Conservation (phyloP, 208 protist species). For the Trypanosoma melophagium region DNA sequence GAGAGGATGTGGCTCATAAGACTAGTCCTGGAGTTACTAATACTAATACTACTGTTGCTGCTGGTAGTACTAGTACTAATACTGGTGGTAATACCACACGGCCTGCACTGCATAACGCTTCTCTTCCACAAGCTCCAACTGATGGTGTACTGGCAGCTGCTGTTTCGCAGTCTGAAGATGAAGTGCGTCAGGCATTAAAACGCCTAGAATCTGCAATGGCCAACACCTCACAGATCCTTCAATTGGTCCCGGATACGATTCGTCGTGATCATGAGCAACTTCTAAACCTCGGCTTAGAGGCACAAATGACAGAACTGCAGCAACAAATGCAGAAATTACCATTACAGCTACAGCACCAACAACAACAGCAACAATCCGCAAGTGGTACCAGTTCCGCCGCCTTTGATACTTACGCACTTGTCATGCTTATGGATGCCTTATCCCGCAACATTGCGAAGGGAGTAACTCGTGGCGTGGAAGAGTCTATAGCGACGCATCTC, state of each 20-base stretch:
- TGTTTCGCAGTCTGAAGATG: conserved; percentile 62
- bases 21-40: conserved; percentile 2
- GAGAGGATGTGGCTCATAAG: conserved; percentile 8
- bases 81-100: conserved; percentile 31
- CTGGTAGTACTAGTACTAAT: conserved; percentile 12
- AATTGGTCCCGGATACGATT: conserved; percentile 69
- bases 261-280: conserved; percentile 77
- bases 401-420: conserved; percentile 74
- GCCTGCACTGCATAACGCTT: conserved; percentile 58
- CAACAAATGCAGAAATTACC: conserved; percentile 6
- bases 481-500: conserved; percentile 62
- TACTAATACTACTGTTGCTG: conserved; percentile 13
- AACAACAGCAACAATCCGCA: conserved; percentile 1
- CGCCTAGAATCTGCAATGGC: conserved; percentile 56
- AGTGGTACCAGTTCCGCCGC: conserved; percentile 19
- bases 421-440: conserved; percentile 50
- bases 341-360: background rate
- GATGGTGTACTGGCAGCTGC: conserved; percentile 74
- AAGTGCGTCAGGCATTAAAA: conserved; percentile 50
- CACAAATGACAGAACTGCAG: conserved; percentile 90
- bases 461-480: conserved; percentile 60
- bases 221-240: conserved; percentile 73
- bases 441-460: conserved; percentile 65
- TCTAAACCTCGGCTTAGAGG: conserved; percentile 77
- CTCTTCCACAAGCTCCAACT: conserved; percentile 57